Evolutionary conservation across 371 early-diverging fungal species (phyloP), one percentile per base, ranked within the genome.

Genomic region (Mucor piriformis): DNA sequence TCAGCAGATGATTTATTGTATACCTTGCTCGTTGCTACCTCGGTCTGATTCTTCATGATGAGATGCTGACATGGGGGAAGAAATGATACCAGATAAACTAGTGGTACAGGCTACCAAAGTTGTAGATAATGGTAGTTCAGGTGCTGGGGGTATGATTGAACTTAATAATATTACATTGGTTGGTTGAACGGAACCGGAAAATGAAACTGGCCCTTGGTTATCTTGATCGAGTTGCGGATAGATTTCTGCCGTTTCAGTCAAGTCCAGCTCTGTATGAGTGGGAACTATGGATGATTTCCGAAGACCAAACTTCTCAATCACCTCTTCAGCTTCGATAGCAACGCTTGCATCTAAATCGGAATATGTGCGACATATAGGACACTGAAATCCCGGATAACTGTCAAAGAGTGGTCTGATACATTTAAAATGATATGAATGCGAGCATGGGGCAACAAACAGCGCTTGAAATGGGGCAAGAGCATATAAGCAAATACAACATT

Each of bases 401-500:
- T 85, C 77, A 54, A 95, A 76, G 27, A 95, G 75, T 2, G 90
- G 85, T 44, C 87, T 83, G 52, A 95, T 91, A 70, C 97, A 97
- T 75, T 95, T 95, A 79, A 89, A 97, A 67, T 97, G 97, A 76
- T 90, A 97, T 61, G 92, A 89, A 69, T 96, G 97, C 10, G 94
- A 94, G 66, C 97, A 96, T 2, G 97, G 96, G 5, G 97, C 91
- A 15, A 96, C 83, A 67, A 97, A 97, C 44, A 97, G 82, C 7
- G 96, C 94, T 76, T 96, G 96, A 76, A 90, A 92, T 13, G 94
- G 93, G 6, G 88, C 88, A 59, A 96, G 85, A 48, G 90, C 82
- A 66, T 89, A 92, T 42, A 97, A 82, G 73, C 98, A 97, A 61
- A 97, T 97, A 71, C 96, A 95, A 74, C 98, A 97, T 67, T 97